These are phyloP conservation scores for Entelexis sorbosivorans DNA, from an alignment of 1,139 yeast genomes.

Conservation along the genomic window DNA sequence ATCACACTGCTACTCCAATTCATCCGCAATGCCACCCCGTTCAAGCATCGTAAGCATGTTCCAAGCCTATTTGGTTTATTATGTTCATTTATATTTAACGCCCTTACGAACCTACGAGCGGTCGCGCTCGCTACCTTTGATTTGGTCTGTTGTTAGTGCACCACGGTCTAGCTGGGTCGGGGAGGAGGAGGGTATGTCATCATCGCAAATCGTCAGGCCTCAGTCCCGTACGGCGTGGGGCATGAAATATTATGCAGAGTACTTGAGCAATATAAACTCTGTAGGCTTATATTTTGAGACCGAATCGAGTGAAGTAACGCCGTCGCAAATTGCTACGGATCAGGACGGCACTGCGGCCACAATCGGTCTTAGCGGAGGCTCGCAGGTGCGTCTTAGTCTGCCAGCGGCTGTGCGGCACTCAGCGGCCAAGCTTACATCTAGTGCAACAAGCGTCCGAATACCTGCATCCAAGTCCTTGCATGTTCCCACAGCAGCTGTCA, in stretches of 20 bases:
- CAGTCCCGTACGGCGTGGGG: not conserved
- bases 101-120: no score
- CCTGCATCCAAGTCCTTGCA: not conserved
- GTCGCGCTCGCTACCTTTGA: no score
- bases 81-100: no score
- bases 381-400: not conserved
- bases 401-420: not conserved
- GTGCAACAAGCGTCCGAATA: not conserved
- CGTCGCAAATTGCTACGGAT: not conserved
- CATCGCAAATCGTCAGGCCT: not conserved
- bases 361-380: not conserved
- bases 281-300: slow-evolving; percentile 7
- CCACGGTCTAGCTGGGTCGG: no score
- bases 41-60: no score
- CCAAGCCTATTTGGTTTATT: no score
- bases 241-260: slow-evolving; percentile 30
- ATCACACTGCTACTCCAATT: no score
- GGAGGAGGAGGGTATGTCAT: not conserved
- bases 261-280: slow-evolving; percentile 22
- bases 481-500: not conserved
- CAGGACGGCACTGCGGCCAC: not conserved
- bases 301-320: not conserved
- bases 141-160: no score
- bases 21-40: no score
- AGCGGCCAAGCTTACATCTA: not conserved